Evolutionary conservation across 2,329 filamentous ascomycete genomes (phyloP).

Genomic region (Fusarium sp.): DNA sequence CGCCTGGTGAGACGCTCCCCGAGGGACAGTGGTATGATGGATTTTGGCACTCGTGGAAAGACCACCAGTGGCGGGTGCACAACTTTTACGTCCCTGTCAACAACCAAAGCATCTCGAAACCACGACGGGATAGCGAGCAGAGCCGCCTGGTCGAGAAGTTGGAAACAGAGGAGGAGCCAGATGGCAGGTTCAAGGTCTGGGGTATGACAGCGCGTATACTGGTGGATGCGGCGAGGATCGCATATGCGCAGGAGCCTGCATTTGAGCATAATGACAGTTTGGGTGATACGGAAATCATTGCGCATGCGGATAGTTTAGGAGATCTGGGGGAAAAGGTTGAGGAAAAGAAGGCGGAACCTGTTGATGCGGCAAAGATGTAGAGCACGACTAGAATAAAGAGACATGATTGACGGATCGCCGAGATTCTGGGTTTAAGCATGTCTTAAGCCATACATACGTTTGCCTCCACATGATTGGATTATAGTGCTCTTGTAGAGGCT

Average conservation of each 20-base stretch:
- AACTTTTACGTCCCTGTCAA: slow-evolving; percentile 90
- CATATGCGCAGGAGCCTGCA: slow-evolving; percentile 84
- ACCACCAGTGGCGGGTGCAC: slow-evolving; percentile 84
- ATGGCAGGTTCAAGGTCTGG: slow-evolving; percentile 83
- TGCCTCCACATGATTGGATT: not conserved
- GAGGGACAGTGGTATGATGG: slow-evolving; percentile 86
- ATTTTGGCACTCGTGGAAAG: slow-evolving; percentile 83
- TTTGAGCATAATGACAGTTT: slow-evolving; percentile 76
- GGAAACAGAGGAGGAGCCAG: slow-evolving; percentile 61
- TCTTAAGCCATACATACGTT: not conserved
- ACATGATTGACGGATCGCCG: not conserved
- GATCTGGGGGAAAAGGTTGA: slow-evolving; percentile 58
- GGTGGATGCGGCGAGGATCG: slow-evolving; percentile 87
- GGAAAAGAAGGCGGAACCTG: slow-evolving; percentile 48
- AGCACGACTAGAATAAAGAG: not conserved
- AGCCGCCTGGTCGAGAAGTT: slow-evolving; percentile 58
- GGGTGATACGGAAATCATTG: slow-evolving; percentile 67
- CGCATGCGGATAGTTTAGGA: slow-evolving; percentile 60
- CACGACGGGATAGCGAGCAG: slow-evolving; percentile 58
- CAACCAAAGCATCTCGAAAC: slow-evolving; percentile 75
- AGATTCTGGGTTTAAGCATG: not conserved
- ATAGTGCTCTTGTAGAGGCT: not conserved
- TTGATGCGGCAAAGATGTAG: slow-evolving; percentile 53
- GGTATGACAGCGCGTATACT: slow-evolving; percentile 94
- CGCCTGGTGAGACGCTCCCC: slow-evolving; percentile 55